These are phyloP conservation scores for Physcomitrellopsis africana DNA, from an alignment of 225 moss, liverwort and hornwort species.

Conservation along the genomic window DNA sequence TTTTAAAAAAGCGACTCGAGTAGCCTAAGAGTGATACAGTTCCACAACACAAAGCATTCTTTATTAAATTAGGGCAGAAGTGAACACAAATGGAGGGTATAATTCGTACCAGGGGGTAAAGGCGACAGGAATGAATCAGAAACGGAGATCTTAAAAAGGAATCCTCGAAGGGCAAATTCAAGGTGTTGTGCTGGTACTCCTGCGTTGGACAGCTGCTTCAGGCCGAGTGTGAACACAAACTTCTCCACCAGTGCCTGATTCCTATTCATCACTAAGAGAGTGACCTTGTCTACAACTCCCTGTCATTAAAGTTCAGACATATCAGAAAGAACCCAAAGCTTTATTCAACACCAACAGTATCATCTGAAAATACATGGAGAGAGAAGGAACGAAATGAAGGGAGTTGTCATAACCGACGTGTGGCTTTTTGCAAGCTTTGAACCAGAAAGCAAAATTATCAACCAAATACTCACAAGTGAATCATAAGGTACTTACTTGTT, in stretches of 20 bases:
- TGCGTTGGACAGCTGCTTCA: slow-evolving; percentile 59
- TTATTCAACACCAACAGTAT: not conserved
- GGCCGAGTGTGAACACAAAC: slow-evolving; percentile 72
- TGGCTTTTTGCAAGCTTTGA: not conserved
- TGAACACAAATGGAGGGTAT: not conserved
- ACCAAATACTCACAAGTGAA: not conserved
- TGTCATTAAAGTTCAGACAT: slow-evolving; percentile 8
- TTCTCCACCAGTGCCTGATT: slow-evolving; percentile 72
- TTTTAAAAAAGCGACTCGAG: not conserved
- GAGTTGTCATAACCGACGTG: not conserved
- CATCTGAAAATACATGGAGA: not conserved
- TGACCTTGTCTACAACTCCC: slow-evolving; percentile 78
- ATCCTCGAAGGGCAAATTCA: slow-evolving; percentile 80
- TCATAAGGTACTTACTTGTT: slow-evolving; percentile 47
- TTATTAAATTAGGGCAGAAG: not conserved
- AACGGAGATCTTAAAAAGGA: slow-evolving; percentile 83
- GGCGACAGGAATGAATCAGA: slow-evolving; percentile 63
- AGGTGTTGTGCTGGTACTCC: slow-evolving; percentile 66
- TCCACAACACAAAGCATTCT: not conserved
- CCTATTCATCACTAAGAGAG: slow-evolving; percentile 62
- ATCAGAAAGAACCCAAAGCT: not conserved
- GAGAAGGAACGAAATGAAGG: not conserved
- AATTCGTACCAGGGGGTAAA: slow-evolving; percentile 60
- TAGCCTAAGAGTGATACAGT: not conserved
- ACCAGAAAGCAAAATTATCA: not conserved